Evolutionary conservation across 192 early-diverging fungal species (phyloP), one percentile per base, ranked within the genome.

Genomic region (Gaertneriomyces sp.): DNA sequence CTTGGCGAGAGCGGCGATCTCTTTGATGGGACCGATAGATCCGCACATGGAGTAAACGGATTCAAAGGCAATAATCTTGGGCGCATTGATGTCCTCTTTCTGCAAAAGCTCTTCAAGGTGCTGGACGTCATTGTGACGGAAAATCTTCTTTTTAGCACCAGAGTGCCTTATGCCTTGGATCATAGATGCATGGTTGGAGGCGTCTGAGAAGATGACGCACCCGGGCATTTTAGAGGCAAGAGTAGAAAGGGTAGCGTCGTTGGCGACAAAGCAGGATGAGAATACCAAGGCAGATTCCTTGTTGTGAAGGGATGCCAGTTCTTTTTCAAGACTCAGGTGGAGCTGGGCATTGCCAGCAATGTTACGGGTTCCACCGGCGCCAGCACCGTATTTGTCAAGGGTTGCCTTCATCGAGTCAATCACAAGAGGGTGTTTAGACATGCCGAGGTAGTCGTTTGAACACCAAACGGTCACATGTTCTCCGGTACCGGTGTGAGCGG

Each of bases 391-490:
- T 62, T 83, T 91, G 82, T 93, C 91, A 66, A 99, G 75, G 43
- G 95, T 92, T 6, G 78, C 65, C 89, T 97, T 96, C 94, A 98
- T 98, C 49, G 84, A 82, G 9, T 94, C 85, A 42, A 88, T 78
- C 25, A 98, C 90, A 38, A 81, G 71, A 4, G 90, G 91, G 78
- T 91, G 87, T 81, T 91, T 93, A 59, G 88, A 87, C 91, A 97
- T 96, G 42, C 94, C 96, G 61, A 98, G 85, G 73, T 98, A 98
- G 77, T 98, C 96, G 85, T 98, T 98, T 66, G 91, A 89, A 75
- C 96, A 98, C 96, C 96, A 98, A 45, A 98, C 96, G 9, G 92
- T 94, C 54, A 98, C 96, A 68, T 92, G 84, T 66, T 96, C 93
- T 44, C 87, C 82, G 51, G 79, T 65, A 49, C 85, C 88, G 20